Evolutionary conservation across 2,329 filamentous ascomycete genomes (phyloP), one percentile per base, ranked within the genome.

Genomic region (Penicillium hordei): DNA sequence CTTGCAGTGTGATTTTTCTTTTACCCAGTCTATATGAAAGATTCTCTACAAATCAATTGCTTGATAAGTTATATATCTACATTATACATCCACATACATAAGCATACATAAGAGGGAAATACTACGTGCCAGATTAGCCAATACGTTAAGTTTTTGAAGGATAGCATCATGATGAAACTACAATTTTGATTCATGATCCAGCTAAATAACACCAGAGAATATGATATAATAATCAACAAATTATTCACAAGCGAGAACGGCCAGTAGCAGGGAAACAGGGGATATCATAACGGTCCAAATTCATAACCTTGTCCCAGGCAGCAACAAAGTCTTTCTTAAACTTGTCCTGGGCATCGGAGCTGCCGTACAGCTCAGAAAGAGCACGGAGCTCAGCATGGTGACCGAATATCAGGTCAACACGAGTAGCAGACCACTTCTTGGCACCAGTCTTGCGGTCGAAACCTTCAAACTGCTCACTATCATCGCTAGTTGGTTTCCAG

Each of bases 281-380:
- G n/a, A 85, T 59, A 63, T 91, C 89, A 68, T 86, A 91, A 13
- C 89, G 83, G 71, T 91, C 89, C 55, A 88, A 70, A 69, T 89
- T 87, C 84, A 88, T 88, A 12, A 91, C 84, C 85, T 91, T 91
- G 67, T 80, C 78, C 89, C 89, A 91, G 3, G 85, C 86, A 8
- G 80, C 76, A 17, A 90, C 81, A 68, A 91, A 91, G 78, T 91
- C 89, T 73, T 82, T 84, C 43, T 85, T 83, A 58, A 91, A 89
- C 79, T 86, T 88, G 57, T 83, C 79, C 57, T 82, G 72, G 10
- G 78, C 81, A 66, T 88, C 88, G 0, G 78, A 68, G 62, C 80
- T 81, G 38, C 78, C 89, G 66, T 91, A 91, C 0, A 90, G 82
- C 78, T 91, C 89, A 5, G 88, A 76, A 34, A 90, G 73, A 34